Conservation (phyloP, 345 rosid genomes). For the Psidium friedrichsthalianum region DNA sequence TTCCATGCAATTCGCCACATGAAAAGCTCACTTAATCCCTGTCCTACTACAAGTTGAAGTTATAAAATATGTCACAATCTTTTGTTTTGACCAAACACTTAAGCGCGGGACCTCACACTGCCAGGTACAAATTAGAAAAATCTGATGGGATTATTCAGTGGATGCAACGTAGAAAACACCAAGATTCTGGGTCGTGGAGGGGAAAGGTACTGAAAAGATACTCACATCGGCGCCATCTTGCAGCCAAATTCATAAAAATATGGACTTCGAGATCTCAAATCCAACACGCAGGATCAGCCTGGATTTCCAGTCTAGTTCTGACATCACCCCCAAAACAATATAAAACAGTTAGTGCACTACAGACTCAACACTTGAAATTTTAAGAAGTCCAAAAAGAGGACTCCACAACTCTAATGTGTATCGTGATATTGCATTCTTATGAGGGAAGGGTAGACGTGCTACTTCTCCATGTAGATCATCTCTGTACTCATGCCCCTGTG, state of each 20-base stretch:
- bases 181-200: not conserved
- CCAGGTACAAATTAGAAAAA: not conserved
- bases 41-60: not conserved
- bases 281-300: constrained; percentile 80
- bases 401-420: not conserved
- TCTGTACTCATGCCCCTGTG: not conserved
- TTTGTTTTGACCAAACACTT: not conserved
- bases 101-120: not conserved
- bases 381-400: not conserved
- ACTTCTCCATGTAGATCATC: not conserved
- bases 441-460: not conserved
- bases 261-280: constrained; percentile 62
- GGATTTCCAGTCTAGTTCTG: constrained; percentile 79
- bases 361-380: not conserved
- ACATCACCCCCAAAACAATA: not conserved
- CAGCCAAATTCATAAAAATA: constrained; percentile 83
- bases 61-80: not conserved
- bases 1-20: not conserved
- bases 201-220: not conserved
- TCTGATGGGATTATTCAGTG: not conserved
- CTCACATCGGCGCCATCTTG: constrained; percentile 83
- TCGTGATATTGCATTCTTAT: not conserved
- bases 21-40: not conserved
- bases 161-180: not conserved
- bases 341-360: not conserved